Conservation (phyloP, 768 basidiomycete species). For the Tylopilus intermedius region DNA sequence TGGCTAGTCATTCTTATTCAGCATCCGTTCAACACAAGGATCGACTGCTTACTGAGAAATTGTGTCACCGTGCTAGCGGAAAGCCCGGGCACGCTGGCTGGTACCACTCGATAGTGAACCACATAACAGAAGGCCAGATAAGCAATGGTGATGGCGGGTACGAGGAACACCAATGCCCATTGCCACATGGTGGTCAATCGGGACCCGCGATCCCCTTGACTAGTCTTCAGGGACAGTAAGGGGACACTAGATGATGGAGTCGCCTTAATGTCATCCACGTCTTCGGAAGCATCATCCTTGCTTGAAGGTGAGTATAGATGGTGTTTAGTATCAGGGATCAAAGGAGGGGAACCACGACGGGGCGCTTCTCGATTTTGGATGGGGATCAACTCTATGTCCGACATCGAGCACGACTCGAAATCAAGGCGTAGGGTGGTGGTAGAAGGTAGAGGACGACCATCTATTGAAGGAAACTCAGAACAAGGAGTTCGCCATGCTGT, state of each 20-base stretch:
- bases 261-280: neutral
- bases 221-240: neutral
- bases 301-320: neutral
- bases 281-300: neutral
- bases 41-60: constrained; percentile 4
- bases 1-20: constrained; percentile 2
- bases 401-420: constrained; percentile 1
- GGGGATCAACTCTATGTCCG: constrained; percentile 1
- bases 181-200: constrained; percentile 1
- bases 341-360: neutral
- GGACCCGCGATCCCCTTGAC: neutral
- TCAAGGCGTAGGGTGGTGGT: neutral
- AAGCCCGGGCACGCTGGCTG: neutral
- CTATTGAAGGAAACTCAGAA: neutral
- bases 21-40: too few species aligned
- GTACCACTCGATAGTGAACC: constrained; percentile 16
- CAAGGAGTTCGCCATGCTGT: too few species aligned
- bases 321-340: neutral
- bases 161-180: constrained; percentile 5
- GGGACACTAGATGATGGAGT: constrained; percentile 1
- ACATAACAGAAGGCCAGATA: constrained; percentile 18
- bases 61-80: constrained; percentile 1
- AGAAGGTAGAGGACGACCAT: neutral
- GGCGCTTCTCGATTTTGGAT: neutral
- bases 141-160: neutral